Evolutionary conservation across 2,329 filamentous ascomycete genomes (phyloP).

Genomic region (Ceratocystiopsis minuta): DNA sequence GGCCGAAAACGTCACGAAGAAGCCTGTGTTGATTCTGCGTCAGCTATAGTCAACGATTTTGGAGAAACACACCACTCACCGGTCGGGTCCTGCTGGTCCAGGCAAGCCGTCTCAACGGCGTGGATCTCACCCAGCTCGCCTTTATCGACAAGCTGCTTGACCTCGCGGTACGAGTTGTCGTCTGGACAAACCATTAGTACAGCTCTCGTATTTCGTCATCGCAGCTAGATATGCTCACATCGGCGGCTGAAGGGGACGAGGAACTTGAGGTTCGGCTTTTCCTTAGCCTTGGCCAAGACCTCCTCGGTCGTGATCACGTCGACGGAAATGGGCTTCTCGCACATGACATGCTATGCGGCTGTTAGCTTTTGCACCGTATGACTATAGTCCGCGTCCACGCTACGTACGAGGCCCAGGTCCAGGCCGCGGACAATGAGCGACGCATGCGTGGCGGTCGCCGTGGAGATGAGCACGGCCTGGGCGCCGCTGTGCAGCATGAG

Average conservation of each 20-base stretch:
- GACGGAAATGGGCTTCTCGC: slow-evolving; percentile 2
- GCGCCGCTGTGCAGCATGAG: slow-evolving; percentile 13
- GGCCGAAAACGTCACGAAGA: slow-evolving; percentile 4
- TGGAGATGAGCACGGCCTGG: slow-evolving; percentile 15
- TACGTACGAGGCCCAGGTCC: slow-evolving; percentile 6
- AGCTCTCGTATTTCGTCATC: too few species aligned
- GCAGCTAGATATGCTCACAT: neutral
- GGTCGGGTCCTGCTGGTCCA: slow-evolving; percentile 4
- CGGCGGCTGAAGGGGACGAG: slow-evolving; percentile 3
- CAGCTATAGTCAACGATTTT: too few species aligned
- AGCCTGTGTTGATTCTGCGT: too few species aligned
- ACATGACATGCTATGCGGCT: slow-evolving; percentile 1
- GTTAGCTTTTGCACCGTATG: too few species aligned
- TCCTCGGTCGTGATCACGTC: slow-evolving; percentile 2
- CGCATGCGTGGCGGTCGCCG: slow-evolving; percentile 15
- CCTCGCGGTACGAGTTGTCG: slow-evolving; percentile 1
- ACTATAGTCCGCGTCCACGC: too few species aligned
- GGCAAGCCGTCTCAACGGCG: slow-evolving; percentile 2
- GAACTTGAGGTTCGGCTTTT: slow-evolving; percentile 3
- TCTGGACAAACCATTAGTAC: too few species aligned
- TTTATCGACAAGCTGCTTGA: slow-evolving; percentile 1
- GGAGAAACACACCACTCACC: too few species aligned
- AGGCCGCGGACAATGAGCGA: slow-evolving; percentile 11
- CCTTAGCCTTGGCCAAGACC: slow-evolving; percentile 2
- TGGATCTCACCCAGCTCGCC: slow-evolving; percentile 3